phyloP scores from a whole-genome alignment of 2,329 filamentous ascomycete genomes.

The Microdochium bolleyi region DNA sequence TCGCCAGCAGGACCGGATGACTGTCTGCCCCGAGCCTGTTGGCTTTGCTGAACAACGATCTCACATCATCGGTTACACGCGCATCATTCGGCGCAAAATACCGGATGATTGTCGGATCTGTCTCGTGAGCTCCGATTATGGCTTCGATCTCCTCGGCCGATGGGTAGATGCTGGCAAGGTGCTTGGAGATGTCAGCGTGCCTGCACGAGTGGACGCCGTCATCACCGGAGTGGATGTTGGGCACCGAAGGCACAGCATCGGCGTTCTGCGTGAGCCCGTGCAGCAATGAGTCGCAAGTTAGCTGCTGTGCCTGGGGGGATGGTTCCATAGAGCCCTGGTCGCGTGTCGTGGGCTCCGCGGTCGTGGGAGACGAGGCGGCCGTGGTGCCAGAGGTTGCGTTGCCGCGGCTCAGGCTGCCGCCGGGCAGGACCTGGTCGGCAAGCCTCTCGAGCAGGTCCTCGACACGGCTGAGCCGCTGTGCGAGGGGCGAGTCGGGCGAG shows the following conservation, averaged over 20 bases:
- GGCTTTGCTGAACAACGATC: slow-evolving; percentile 12
- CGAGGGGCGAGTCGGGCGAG: slow-evolving; percentile 27
- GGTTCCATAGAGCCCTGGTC: neutral
- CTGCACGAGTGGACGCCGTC: neutral
- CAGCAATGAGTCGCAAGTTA: neutral
- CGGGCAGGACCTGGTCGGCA: slow-evolving; percentile 26
- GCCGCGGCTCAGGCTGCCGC: slow-evolving; percentile 1
- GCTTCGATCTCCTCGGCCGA: slow-evolving; percentile 14
- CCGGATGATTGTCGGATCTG: slow-evolving; percentile 3
- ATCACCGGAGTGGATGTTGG: neutral
- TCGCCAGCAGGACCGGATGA: slow-evolving; percentile 40
- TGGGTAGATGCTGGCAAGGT: slow-evolving; percentile 19
- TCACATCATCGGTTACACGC: slow-evolving; percentile 1
- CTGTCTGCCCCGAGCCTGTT: slow-evolving; percentile 22
- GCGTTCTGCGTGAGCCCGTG: neutral
- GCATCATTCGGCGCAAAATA: slow-evolving; percentile 9
- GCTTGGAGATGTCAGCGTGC: slow-evolving; percentile 7
- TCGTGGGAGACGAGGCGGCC: neutral
- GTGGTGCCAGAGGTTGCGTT: neutral
- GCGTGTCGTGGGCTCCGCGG: neutral
- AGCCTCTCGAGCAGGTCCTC: slow-evolving; percentile 38
- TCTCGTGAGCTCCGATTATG: slow-evolving; percentile 10
- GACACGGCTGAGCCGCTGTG: slow-evolving; percentile 34
- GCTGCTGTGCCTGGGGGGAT: neutral
- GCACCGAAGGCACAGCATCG: neutral